Percentiles rank a stretch among this genome's conserved stretches.
phyloP scores from a whole-genome alignment of 441 rosid species.

The Populus hybrid region DNA sequence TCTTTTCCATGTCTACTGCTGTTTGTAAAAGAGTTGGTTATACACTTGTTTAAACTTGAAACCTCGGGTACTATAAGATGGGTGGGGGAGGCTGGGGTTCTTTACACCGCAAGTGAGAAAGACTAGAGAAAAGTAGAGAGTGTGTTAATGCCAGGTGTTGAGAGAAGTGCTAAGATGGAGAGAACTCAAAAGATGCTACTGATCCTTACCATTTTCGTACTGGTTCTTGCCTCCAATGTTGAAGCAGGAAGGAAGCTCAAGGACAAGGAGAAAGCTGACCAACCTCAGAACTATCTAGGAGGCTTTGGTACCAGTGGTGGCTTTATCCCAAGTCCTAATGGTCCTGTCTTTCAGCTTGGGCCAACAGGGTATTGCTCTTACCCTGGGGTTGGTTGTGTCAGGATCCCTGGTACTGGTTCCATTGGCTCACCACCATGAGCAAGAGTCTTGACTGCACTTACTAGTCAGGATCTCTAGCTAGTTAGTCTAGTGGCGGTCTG shows the following conservation, averaged over 20 bases:
- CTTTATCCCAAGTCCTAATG: too few relatives aligned
- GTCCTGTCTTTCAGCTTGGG: conserved; percentile 26
- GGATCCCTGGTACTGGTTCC: conserved; percentile 20
- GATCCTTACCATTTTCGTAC: conserved; percentile 13
- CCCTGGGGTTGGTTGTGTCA: conserved; percentile 33
- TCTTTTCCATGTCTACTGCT: background rate
- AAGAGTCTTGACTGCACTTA: background rate
- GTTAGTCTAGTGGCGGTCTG: background rate
- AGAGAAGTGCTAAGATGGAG: background rate
- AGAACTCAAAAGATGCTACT: conserved; percentile 14
- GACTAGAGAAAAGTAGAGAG: background rate
- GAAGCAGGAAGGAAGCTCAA: conserved; percentile 23
- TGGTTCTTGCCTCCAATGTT: conserved; percentile 11
- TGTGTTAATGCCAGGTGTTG: background rate
- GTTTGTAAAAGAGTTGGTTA: background rate
- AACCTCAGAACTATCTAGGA: conserved; percentile 29
- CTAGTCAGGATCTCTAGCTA: background rate
- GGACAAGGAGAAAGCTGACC: conserved; percentile 16
- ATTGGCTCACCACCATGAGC: conserved; percentile 17
- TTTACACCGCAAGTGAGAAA: background rate
- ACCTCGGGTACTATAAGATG: background rate
- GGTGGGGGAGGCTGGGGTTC: background rate
- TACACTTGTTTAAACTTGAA: background rate
- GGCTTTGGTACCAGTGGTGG: conserved; percentile 27
- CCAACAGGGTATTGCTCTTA: conserved; percentile 29